A percentile compares a stretch with the other conserved stretches of the same genome.
These are phyloP conservation scores for Vitis cinerea DNA, from an alignment of 164 flowering plant species.

Conservation along the genomic window DNA sequence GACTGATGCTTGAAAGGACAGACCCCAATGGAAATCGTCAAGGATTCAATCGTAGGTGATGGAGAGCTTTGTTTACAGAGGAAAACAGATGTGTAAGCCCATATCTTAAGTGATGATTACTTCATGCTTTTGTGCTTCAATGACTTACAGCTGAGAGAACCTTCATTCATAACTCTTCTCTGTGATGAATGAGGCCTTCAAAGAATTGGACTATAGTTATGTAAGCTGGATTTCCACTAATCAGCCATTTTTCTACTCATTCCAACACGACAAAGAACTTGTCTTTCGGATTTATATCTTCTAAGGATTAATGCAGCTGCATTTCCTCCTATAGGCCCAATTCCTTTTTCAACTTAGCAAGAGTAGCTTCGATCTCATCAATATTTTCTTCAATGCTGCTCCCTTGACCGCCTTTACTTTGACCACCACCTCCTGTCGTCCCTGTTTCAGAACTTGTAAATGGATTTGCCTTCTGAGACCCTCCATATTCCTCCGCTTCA, in stretches of 20 bases:
- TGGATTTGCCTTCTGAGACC: slow-evolving; percentile 20
- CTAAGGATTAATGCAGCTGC: not conserved
- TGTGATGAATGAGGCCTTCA: not conserved
- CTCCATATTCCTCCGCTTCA: slow-evolving; percentile 21
- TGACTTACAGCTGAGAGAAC: no score
- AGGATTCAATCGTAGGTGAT: no score
- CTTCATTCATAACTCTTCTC: not conserved
- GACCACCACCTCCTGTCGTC: slow-evolving; percentile 7
- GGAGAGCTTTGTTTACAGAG: no score
- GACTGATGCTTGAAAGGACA: no score
- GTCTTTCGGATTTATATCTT: not conserved
- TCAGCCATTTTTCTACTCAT: not conserved
- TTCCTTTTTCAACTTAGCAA: slow-evolving; percentile 75
- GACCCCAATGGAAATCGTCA: no score
- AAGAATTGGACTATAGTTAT: not conserved
- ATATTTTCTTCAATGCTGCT: slow-evolving; percentile 66
- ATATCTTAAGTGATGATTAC: no score
- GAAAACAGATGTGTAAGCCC: no score
- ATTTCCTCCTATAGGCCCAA: slow-evolving; percentile 47
- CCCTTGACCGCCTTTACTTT: slow-evolving; percentile 20
- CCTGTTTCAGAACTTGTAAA: slow-evolving; percentile 23
- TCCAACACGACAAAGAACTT: not conserved
- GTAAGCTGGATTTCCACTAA: not conserved
- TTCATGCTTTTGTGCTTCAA: no score
- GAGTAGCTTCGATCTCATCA: slow-evolving; percentile 89